Base-by-base conservation (phyloP, 192 early-diverging fungal species). In the Podochytrium sp. region DNA sequence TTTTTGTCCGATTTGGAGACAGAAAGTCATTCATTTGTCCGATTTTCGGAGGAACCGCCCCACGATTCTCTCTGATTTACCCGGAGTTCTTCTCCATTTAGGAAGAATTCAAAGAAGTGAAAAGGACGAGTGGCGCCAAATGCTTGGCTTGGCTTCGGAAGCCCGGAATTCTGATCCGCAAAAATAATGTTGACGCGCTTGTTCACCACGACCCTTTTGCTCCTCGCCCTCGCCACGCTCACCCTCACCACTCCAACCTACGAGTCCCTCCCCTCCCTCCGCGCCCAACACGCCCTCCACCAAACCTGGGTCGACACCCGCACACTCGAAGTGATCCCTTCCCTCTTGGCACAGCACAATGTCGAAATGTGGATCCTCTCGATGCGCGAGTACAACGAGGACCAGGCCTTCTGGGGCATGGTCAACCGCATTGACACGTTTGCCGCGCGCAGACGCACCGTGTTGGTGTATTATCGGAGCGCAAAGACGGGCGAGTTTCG, bases 381-480 rank as follows among this genome's bases (percentile, higher is more conserved):
- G 12, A 41, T 50, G 71, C 57, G 59, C 20, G 71, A 73, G 33
- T 73, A 73, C 71, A 64, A 64, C 43, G 71, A 73, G 25, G 71
- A 73, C 60, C 39, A 32, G 18, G 71, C 29, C 16, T 73, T 73
- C 59, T 73, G 71, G 71, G 40, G 41, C 27, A 30, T 63, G 2
- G 49, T 65, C 18, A n/a, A 12, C 12, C 71, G 59, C 37, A 50
- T 60, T 20, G 34, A 42, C 14, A 51, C 59, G 20, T 73, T 73
- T 52, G n/a, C 71, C 16, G 71, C 71, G 23, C 59, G 71, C 23
- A 23, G 71, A 20, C 30, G 71, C 10, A 73, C 71, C 18, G 7
- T 64, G 33, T n/a, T 39, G 30, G 57, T 58, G 32, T 73, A 41
- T 47, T 38, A 32, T 1, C 6, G 20, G 10, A 65, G 39, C 33